Evolutionary conservation across 495 filamentous ascomycete genomes (phyloP), one percentile per base, ranked within the genome.

Genomic region (Jackrogersella minutella): DNA sequence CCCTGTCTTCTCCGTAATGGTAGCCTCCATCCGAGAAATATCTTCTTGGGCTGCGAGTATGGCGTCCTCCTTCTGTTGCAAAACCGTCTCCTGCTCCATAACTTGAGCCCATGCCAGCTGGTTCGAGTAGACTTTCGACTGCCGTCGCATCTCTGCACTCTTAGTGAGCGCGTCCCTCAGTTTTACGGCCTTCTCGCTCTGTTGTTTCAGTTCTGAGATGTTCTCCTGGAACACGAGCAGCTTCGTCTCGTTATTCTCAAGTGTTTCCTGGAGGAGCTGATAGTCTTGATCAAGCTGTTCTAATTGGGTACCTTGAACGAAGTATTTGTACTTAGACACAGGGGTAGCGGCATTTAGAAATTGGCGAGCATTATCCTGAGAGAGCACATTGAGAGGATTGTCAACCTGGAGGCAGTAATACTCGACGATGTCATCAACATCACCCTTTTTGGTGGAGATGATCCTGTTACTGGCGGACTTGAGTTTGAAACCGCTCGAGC

Each of bases 351-450:
- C 82, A 74, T 92, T 96, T 7, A 99, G 83, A 72, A 99, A 99
- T 60, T 96, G 90, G 13, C 94, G 90, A 30, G 95, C 95, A 75
- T 91, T 90, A 72, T 99, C 95, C 76, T 99, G 95, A 1, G 94
- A 97, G 24, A 99, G 85, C n/a, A 97, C 90, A 64, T 96, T 99
- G 80, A 99, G 90, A 0, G 95, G 95, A 61, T 99, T 99, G 73
- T 97, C 95, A 33, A 99, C 90, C 74, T 98, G 95, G 11, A 99
- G 83, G 31, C 90, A 89, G 73, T 91, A 98, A 73, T 89, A 94
- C 73, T 99, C 96, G 51, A 91, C 88, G 39, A 99, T 93, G 39
- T 95, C 88, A 59, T 97, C 93, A n/a, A 99, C 82, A 64, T 98
- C 93, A 7, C 82, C 81, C 73, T 90, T 94, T 73, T 93, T 97